Evolutionary conservation across 306 rosid genomes (phyloP).

Genomic region (Castanospermum australe): DNA sequence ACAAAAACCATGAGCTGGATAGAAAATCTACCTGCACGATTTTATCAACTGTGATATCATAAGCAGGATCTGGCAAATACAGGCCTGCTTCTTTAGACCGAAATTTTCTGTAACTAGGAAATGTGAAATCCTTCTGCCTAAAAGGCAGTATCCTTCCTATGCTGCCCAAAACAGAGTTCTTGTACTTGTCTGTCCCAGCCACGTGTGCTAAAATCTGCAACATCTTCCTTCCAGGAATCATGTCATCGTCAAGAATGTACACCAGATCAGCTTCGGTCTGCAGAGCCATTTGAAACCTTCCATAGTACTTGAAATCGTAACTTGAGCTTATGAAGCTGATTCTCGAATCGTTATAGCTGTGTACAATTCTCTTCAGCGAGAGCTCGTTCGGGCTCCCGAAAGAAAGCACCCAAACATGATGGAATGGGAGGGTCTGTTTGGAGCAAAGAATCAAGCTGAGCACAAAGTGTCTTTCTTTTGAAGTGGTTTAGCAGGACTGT

Average conservation of each 20-base stretch:
- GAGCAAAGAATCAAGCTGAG: conserved; percentile 82
- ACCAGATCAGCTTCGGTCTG: conserved; percentile 89
- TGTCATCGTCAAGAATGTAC: conserved; percentile 84
- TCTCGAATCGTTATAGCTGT: conserved; percentile 78
- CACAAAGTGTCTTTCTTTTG: conserved; percentile 90
- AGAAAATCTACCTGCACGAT: conserved; percentile 97
- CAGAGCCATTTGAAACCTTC: conserved; percentile 91
- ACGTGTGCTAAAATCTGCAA: conserved; percentile 88
- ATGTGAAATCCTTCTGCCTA: conserved; percentile 86
- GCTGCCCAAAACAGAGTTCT: conserved; percentile 84
- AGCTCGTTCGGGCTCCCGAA: conserved; percentile 93
- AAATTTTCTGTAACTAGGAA: conserved; percentile 91
- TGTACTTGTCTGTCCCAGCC: conserved; percentile 78
- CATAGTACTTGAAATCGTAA: conserved; percentile 97
- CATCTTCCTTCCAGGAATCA: conserved; percentile 95
- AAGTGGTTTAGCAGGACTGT: conserved; percentile 87
- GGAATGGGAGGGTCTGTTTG: conserved; percentile 79
- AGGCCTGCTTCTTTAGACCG: conserved; percentile 91
- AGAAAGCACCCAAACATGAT: conserved; percentile 93
- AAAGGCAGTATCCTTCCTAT: conserved; percentile 94
- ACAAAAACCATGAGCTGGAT: conserved; percentile 95
- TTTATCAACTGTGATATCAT: conserved; percentile 76
- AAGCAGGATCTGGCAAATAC: conserved; percentile 97
- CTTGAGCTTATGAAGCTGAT: conserved; percentile 84
- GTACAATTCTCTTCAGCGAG: conserved; percentile 77